phyloP scores from a whole-genome alignment of 148 eudicot species.

The Rhododendron griersonianum region DNA sequence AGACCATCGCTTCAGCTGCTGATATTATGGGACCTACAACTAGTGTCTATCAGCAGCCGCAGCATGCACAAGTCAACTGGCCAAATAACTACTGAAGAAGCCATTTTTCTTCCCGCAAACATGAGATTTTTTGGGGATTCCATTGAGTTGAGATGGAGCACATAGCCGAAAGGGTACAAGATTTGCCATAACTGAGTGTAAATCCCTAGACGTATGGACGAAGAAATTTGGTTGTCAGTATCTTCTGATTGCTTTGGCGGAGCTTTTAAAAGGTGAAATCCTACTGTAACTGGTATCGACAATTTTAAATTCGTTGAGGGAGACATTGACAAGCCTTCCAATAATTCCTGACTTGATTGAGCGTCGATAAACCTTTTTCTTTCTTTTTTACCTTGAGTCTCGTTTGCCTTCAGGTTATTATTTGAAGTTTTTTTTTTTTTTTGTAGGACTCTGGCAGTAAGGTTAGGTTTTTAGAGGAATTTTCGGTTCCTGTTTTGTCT shows the following conservation, averaged over 20 bases:
- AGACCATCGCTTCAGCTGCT: constrained; percentile 53
- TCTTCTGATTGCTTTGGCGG: constrained; percentile 21
- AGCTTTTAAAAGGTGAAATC: constrained; percentile 19
- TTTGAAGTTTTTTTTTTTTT: background rate
- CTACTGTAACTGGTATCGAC: constrained; percentile 17
- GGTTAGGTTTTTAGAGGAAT: constrained; percentile 24
- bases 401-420: background rate
- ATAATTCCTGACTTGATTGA: background rate
- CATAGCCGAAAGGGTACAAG: constrained; percentile 8
- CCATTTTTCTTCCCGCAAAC: constrained; percentile 11
- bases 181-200: constrained; percentile 24
- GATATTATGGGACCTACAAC: constrained; percentile 61
- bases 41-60: constrained; percentile 65
- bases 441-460: constrained; percentile 19
- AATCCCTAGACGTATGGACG: constrained; percentile 24
- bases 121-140: constrained; percentile 23
- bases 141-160: constrained; percentile 16
- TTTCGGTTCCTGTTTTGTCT: constrained; percentile 9
- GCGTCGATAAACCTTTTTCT: background rate
- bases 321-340: constrained; percentile 2
- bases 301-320: constrained; percentile 12
- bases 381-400: background rate
- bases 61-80: constrained; percentile 74
- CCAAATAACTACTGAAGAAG: constrained; percentile 60
- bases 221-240: constrained; percentile 9